Evolutionary conservation across 2,329 filamentous ascomycete species (phyloP).

Genomic region (Neurospora sp.): DNA sequence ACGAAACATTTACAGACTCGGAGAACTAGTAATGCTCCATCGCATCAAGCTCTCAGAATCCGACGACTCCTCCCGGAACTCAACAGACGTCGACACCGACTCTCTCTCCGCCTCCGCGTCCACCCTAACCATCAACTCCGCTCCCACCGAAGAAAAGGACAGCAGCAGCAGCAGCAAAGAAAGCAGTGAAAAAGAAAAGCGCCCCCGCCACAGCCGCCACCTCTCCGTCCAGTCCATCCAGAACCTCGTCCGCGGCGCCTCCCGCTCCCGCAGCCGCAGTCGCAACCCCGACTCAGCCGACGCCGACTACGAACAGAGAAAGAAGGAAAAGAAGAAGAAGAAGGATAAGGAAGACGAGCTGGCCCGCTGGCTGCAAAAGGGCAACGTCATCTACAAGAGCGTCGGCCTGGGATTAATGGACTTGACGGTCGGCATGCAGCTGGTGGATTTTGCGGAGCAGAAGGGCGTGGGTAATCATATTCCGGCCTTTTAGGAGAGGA

Average conservation of each 20-base stretch:
- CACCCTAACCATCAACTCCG: background rate
- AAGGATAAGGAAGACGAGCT: conserved; percentile 40
- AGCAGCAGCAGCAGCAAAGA: conserved; percentile 17
- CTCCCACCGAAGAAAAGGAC: conserved; percentile 17
- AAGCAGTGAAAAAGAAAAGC: background rate
- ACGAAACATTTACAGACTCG: conserved; percentile 41
- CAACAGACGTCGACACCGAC: background rate
- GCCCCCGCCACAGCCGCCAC: conserved; percentile 1
- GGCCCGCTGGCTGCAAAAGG: conserved; percentile 46
- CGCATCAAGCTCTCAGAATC: conserved; percentile 28
- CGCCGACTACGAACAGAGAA: background rate
- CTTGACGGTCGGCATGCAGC: conserved; percentile 48
- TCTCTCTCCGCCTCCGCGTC: background rate
- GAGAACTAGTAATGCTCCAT: conserved; percentile 62
- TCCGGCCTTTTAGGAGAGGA: conserved; percentile 35
- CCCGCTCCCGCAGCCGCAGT: conserved; percentile 12
- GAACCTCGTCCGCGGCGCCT: conserved; percentile 24
- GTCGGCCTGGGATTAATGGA: conserved; percentile 61
- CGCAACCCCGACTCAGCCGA: conserved; percentile 18
- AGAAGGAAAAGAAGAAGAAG: conserved; percentile 22
- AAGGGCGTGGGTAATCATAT: conserved; percentile 46
- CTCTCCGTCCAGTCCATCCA: conserved; percentile 37
- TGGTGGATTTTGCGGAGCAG: conserved; percentile 45
- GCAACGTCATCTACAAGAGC: conserved; percentile 61
- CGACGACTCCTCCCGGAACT: background rate